These are phyloP conservation scores for Vigna radiata DNA, from an alignment of 306 rosid species.

Conservation along the genomic window DNA sequence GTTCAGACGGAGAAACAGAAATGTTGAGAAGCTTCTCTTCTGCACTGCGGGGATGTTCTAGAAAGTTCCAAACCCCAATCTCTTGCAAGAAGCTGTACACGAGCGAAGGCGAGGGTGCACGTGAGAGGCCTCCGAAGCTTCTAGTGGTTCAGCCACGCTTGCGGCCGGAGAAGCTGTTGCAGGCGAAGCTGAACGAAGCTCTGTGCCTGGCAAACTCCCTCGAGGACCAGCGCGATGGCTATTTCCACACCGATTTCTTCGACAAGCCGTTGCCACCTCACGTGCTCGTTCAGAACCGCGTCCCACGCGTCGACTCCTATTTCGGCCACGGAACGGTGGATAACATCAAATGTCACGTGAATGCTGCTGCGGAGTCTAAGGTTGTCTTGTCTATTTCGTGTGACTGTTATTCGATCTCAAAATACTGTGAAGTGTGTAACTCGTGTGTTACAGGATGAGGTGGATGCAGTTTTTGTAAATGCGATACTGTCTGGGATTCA, in stretches of 20 bases:
- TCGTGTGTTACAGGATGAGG: slow-evolving; percentile 62
- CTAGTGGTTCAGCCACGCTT: slow-evolving; percentile 92
- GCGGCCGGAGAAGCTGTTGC: slow-evolving; percentile 66
- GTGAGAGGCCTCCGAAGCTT: slow-evolving; percentile 61
- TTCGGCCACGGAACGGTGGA: slow-evolving; percentile 89
- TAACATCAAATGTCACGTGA: slow-evolving; percentile 66
- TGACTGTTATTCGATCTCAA: background rate
- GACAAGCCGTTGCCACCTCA: slow-evolving; percentile 77
- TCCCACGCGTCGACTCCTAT: slow-evolving; percentile 78
- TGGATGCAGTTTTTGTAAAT: slow-evolving; percentile 90
- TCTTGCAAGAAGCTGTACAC: slow-evolving; percentile 39
- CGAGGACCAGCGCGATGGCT: slow-evolving; percentile 85
- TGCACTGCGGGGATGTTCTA: slow-evolving; percentile 39
- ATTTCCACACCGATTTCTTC: slow-evolving; percentile 60
- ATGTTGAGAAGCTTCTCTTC: slow-evolving; percentile 22
- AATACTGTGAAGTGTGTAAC: background rate
- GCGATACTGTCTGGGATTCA: slow-evolving; percentile 78
- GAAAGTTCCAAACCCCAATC: slow-evolving; percentile 39
- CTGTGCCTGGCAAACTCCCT: slow-evolving; percentile 87
- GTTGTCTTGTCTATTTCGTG: slow-evolving; percentile 29
- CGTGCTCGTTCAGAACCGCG: slow-evolving; percentile 77
- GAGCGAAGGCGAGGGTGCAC: slow-evolving; percentile 42
- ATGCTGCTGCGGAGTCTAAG: slow-evolving; percentile 63
- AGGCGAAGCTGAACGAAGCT: slow-evolving; percentile 93
- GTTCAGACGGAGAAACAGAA: background rate